Evolutionary conservation across 2,329 filamentous ascomycete genomes (phyloP).

Genomic region (Amesomyces nigricolor): DNA sequence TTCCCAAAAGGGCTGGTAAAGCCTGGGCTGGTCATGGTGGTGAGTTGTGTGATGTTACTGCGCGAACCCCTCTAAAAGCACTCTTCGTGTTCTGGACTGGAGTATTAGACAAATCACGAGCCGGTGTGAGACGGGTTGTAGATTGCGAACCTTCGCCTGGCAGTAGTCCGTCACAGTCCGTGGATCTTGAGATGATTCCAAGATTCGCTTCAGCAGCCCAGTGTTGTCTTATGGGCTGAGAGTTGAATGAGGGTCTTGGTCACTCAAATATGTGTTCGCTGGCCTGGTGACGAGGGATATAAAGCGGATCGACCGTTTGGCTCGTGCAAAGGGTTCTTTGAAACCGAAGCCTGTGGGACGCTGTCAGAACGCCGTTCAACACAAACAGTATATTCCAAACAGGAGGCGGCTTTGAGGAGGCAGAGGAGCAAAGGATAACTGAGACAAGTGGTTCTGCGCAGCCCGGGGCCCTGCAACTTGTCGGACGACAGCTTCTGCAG

Average conservation of each 20-base stretch:
- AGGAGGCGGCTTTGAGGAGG: constrained; percentile 10
- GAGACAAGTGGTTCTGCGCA: constrained; percentile 16
- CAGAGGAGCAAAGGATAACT: constrained; percentile 8
- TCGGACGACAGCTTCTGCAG: constrained; percentile 15
- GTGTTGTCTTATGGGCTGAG: too few relatives aligned
- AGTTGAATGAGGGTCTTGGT: neutral
- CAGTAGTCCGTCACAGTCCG: too few relatives aligned
- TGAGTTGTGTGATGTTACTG: neutral
- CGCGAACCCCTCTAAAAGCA: neutral
- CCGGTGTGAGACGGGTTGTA: too few relatives aligned
- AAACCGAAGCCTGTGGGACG: constrained; percentile 5
- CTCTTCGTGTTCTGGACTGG: neutral
- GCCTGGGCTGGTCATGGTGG: constrained; percentile 62
- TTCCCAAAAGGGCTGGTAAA: constrained; percentile 69
- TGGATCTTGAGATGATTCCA: too few relatives aligned
- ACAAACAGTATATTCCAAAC: constrained; percentile 2
- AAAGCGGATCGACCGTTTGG: neutral
- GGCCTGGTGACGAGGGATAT: neutral
- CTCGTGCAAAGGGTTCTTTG: constrained; percentile 1
- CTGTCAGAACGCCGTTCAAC: constrained; percentile 7
- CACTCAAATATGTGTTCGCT: neutral
- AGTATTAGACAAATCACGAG: too few relatives aligned
- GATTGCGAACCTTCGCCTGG: too few relatives aligned
- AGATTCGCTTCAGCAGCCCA: too few relatives aligned
- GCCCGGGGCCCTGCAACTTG: constrained; percentile 16